Conservation (phyloP, 768 basidiomycete species). For the Hypholoma fasciculare region DNA sequence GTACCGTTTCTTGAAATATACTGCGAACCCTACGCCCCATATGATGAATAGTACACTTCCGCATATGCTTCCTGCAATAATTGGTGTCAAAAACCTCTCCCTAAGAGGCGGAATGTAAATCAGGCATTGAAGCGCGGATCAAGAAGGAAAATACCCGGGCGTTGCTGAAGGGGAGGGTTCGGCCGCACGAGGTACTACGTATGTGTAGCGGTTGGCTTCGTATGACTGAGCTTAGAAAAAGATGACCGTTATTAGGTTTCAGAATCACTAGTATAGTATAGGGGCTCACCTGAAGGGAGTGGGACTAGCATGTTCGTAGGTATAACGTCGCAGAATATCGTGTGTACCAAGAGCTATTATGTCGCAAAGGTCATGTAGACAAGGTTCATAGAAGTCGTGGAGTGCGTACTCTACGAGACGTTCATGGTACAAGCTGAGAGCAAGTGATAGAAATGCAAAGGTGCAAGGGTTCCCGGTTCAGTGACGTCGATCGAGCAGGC, state of each 20-base stretch:
- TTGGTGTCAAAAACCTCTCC: slow-evolving; percentile 55
- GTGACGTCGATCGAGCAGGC: neutral
- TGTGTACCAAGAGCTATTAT: neutral
- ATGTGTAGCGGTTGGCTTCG: neutral
- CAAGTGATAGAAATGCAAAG: neutral
- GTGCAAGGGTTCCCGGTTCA: too few species aligned
- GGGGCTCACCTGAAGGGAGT: neutral
- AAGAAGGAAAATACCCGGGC: slow-evolving; percentile 30
- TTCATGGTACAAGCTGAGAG: neutral
- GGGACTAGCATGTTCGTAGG: neutral
- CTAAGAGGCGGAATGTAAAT: slow-evolving; percentile 26
- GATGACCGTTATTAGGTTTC: neutral
- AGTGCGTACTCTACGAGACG: neutral
- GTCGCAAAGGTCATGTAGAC: neutral
- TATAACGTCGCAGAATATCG: neutral
- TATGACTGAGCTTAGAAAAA: neutral
- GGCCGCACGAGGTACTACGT: slow-evolving; percentile 21
- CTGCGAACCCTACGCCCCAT: slow-evolving; percentile 56
- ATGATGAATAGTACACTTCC: slow-evolving; percentile 50
- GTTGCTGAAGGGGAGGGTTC: slow-evolving; percentile 40
- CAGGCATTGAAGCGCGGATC: neutral
- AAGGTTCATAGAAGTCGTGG: neutral
- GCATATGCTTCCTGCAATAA: slow-evolving; percentile 60
- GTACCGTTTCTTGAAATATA: slow-evolving; percentile 57
- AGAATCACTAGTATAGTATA: neutral